Base-by-base conservation (phyloP, 768 basidiomycete genomes). In the Candolleomyces efflorescens region DNA sequence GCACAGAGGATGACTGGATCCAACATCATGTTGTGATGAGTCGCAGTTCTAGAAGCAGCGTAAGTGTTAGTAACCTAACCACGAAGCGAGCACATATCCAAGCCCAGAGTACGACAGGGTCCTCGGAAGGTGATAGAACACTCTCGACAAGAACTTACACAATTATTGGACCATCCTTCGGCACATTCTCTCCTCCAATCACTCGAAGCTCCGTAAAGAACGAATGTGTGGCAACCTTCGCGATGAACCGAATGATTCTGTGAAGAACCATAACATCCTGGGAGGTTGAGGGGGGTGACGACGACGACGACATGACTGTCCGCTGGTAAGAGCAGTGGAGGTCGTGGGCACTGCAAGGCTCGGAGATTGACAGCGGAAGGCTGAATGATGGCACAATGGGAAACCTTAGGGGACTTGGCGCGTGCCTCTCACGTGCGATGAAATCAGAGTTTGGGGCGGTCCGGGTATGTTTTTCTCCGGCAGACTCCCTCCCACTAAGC, bases 21-120 rank as follows among this genome's bases (percentile, higher is more conserved):
- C 36, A 96, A 80, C 80, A 92, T 94, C 94, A 95, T 96, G 70
- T 97, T 98, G 66, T 94, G 90, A 68, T 97, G 94, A 32, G 71
- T 71, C 18, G 71, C 70, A 47, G 69, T 69, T 18, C 71, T 71
- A 52, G 37, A 60, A 24, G 24, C 49, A n/a, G 36, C 36, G 53
- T 48, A 47, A 32, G 46, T 22, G 24, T 48, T 26, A 48, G 46
- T 22, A 22, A 48, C 18, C 46, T 6, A 17, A 48, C 24, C 22
- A 13, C 46, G 46, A 18, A 48, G n/a, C 13, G 4, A 24, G 9
- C 46, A 48, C 20, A 24, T n/a, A 24, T 44, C n/a, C 20, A 17
- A 44, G 20, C 20, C 23, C 18, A 49, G 23, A 23, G 48, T 49
- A 49, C 18, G 23, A 32, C 15, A 43, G n/a, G 23, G 46, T 18